Percentiles rank a stretch among this genome's conserved stretches.
Evolutionary conservation across 2,329 filamentous ascomycete genomes (phyloP).

Genomic region (Cadophora luteo-olivacea): DNA sequence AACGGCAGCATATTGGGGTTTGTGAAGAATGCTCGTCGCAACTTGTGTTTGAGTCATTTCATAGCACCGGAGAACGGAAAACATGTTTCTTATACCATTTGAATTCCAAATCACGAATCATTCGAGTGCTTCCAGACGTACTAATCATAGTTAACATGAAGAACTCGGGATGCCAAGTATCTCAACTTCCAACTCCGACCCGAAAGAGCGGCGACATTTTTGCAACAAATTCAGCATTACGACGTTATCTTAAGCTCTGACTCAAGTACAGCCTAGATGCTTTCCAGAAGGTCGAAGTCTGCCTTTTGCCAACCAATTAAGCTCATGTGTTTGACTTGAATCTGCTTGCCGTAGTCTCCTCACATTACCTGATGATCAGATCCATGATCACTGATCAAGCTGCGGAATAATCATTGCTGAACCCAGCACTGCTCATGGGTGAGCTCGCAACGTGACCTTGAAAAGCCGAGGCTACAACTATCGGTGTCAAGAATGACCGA

Average conservation of each 20-base stretch:
- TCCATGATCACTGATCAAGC: neutral
- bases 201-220: neutral
- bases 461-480: neutral
- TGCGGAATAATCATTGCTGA: neutral
- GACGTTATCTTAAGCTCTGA: neutral
- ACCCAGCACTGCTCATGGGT: no score
- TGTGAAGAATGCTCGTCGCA: no score
- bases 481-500: neutral
- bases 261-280: neutral
- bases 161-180: neutral
- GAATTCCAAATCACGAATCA: neutral
- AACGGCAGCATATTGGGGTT: neutral
- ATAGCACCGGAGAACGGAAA: no score
- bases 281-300: neutral
- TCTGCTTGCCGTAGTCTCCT: neutral
- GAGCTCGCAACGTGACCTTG: neutral
- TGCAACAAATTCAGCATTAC: neutral
- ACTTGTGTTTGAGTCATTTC: no score
- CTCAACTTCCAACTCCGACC: neutral
- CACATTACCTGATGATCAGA: neutral
- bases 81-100: no score
- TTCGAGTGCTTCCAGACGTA: neutral
- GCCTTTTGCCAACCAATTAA: neutral
- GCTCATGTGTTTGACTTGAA: neutral
- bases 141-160: neutral